These are phyloP conservation scores for Salix dunnii DNA, from an alignment of 345 rosid genomes.

Conservation along the genomic window DNA sequence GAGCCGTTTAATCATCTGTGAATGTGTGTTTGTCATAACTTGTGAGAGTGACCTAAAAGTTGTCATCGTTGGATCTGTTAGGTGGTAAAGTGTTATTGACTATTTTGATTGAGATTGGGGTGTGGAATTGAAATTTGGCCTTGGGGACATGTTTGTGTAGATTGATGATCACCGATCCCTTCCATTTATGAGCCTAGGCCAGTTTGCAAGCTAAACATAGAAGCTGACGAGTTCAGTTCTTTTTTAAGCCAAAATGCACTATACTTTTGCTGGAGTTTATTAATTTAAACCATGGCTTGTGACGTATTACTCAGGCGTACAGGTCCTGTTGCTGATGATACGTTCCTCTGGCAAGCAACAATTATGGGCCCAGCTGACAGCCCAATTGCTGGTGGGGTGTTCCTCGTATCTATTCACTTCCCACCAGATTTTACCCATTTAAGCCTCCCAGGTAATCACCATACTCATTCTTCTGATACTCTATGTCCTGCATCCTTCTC, in stretches of 20 bases:
- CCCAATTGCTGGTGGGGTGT: constrained; percentile 24
- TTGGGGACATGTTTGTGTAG: background rate
- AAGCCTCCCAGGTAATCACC: constrained; percentile 20
- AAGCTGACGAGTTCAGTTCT: background rate
- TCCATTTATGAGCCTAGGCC: background rate
- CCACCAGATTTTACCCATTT: constrained; percentile 24
- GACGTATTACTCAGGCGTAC: background rate
- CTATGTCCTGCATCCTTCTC: background rate
- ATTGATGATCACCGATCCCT: background rate
- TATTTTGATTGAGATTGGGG: background rate
- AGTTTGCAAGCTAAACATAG: background rate
- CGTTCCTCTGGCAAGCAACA: constrained; percentile 26
- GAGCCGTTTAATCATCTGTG: background rate
- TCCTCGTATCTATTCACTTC: constrained; percentile 21
- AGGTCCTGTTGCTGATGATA: constrained; percentile 26
- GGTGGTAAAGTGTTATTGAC: background rate
- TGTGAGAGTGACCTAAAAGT: background rate
- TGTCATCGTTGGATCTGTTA: background rate
- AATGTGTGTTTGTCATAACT: background rate
- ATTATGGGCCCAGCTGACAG: constrained; percentile 24
- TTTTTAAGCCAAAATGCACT: background rate
- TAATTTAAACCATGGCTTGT: background rate
- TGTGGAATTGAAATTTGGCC: background rate
- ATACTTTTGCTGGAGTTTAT: background rate
- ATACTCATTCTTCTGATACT: background rate